Percentiles rank a stretch among this genome's conserved stretches.
Evolutionary conservation across 345 rosid species (phyloP).

Genomic region (Euphorbia tirucalli): DNA sequence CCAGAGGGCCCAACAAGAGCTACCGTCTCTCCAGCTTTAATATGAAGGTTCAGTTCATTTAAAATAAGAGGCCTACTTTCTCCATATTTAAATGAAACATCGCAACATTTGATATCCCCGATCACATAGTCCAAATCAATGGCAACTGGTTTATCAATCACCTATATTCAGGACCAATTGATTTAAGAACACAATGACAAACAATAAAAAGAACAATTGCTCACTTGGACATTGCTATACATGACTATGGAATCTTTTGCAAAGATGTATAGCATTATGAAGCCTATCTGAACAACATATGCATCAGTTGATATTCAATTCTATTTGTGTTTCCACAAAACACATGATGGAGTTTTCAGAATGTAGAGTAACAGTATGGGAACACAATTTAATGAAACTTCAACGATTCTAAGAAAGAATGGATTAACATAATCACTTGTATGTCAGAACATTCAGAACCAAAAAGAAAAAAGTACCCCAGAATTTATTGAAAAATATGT

Average conservation of each 20-base stretch:
- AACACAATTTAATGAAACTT: neutral
- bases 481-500: neutral
- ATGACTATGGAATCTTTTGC: neutral
- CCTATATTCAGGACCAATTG: slow-evolving; percentile 44
- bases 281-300: neutral
- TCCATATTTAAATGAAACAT: slow-evolving; percentile 65
- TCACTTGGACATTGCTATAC: neutral
- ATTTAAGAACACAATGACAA: slow-evolving; percentile 10
- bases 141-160: slow-evolving; percentile 57
- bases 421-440: too few relatives aligned
- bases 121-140: slow-evolving; percentile 49
- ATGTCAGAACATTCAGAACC: too few relatives aligned
- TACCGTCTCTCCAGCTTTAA: slow-evolving; percentile 88
- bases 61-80: slow-evolving; percentile 55
- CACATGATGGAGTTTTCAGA: neutral
- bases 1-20: slow-evolving; percentile 96
- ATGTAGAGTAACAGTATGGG: neutral
- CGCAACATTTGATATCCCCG: slow-evolving; percentile 71
- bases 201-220: too few relatives aligned
- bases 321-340: neutral
- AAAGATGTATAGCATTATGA: neutral
- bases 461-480: neutral
- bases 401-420: neutral
- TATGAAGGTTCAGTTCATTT: slow-evolving; percentile 67
- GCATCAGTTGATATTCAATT: neutral